Base-by-base conservation (phyloP, 768 basidiomycete genomes). In the Rhodotorula graminis region DNA sequence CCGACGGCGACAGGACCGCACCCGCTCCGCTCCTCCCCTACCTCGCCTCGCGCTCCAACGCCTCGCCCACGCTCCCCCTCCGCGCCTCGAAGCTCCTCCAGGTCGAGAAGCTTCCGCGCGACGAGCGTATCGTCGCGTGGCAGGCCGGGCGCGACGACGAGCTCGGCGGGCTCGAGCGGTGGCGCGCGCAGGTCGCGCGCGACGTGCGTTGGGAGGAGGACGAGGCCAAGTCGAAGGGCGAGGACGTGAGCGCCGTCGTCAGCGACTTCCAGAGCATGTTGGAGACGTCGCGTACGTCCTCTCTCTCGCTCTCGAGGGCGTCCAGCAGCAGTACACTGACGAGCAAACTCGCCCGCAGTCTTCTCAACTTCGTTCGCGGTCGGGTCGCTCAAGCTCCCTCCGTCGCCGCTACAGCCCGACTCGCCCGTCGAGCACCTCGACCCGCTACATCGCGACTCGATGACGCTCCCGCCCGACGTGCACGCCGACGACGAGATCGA, bases 71-170 rank as follows among this genome's bases (percentile, higher is more conserved):
- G 27, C 42, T 29, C 50, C 33, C 67, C 12, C 53, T 61, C 21
- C 37, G 19, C 15, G 52, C 61, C 25, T 37, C 25, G 40, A 16
- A 27, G 33, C 44, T 53, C 60, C 10, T 56, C 59, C 29, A 21
- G 53, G 15, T 46, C 59, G 65, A 58, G 23, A 59, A 52, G 56
- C 23, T 59, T 19, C 16, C 27, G 8, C 16, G 44, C 33, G 42
- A 27, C 27, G 70, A 67, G 15, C 44, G 70, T 15, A 67, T 71
- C 21, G 56, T 47, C 27, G n/a, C 27, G 15, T 71, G 70, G 70
- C 82, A 93, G 57, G 86, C 89, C 57, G 90, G 89, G 82, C 94
- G 92, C 92, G 93, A 95, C 72, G 90, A 93, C 60, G 90, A 94
- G 80, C 94, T 93, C 80, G 93, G 65, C 29, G 33, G 65, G 62